Evolutionary conservation across 345 rosid genomes (phyloP), one percentile per base, ranked within the genome.

Genomic region (Erodium maritimum): DNA sequence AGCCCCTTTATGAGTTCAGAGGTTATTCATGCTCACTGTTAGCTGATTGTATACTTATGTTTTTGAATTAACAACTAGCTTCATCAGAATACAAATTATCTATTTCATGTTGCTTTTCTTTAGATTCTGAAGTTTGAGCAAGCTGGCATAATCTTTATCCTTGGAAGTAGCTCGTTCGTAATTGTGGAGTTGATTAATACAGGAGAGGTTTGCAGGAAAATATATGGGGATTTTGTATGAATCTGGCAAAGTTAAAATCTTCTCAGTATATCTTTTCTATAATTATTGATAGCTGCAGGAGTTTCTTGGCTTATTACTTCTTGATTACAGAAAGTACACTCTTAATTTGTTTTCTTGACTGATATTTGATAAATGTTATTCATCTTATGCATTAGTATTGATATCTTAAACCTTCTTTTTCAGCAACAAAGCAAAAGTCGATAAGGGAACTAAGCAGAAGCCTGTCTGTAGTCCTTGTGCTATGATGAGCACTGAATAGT

Each of bases 71-170:
- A 10, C 17, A 10, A 12, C 12, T 10, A 10, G 48, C 48, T 42
- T 10, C 48, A 42, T 42, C 8, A 42, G 48, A 42, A 42, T 42
- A 10, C 48, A 42, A 42, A 42, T 14, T 42, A 42, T 42, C 48
- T 42, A 42, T 42, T 11, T 42, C 12, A 16, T 42, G 12, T 42
- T 42, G 3, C 48, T 2, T 51, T 64, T 60, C 45, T 69, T 57
- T 62, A 71, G 81, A 58, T 76, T 72, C 65, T 64, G 68, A 65
- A 59, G 68, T 42, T 71, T 63, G 66, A 67, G 65, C 65, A 57
- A 68, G 64, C 24, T 62, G 57, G 25, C 19, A 19, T 23, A 21
- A 51, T 19, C 23, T 71, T 51, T 48, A 42, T 56, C 58, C 17
- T 37, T 58, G 58, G 61, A 64, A 65, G 56, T 51, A 51, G 54